These are phyloP conservation scores for Amanita subjunquillea DNA, from an alignment of 768 basidiomycete species.

Conservation along the genomic window DNA sequence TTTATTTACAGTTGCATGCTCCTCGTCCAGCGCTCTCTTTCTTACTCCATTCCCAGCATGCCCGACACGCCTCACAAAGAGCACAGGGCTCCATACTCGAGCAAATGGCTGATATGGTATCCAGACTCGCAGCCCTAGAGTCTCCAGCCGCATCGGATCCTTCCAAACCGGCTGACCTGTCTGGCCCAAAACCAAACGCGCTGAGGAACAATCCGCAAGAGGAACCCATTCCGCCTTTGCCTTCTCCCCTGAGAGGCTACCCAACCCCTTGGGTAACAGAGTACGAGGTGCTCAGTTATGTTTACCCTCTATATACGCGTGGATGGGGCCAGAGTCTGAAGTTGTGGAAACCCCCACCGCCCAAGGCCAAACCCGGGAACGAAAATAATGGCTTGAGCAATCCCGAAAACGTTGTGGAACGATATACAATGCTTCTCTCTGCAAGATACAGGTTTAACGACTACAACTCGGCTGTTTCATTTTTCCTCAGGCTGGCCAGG, in stretches of 20 bases:
- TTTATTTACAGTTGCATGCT: background rate
- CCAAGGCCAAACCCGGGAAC: background rate
- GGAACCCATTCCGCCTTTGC: constrained; percentile 1
- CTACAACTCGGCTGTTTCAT: constrained; percentile 1
- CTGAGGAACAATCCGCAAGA: background rate
- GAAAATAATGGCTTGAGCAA: too few relatives aligned
- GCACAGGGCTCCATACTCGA: background rate
- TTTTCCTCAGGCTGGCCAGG: constrained; percentile 1
- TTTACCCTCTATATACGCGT: constrained; percentile 3
- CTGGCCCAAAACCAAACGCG: constrained; percentile 4
- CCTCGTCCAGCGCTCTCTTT: background rate
- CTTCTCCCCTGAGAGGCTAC: background rate
- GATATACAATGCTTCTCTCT: constrained; percentile 3
- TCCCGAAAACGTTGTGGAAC: background rate
- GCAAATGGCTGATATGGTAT: constrained; percentile 3
- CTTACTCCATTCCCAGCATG: background rate
- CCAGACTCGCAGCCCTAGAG: background rate
- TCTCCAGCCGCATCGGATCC: background rate
- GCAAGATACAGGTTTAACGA: constrained; percentile 1
- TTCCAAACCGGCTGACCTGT: background rate
- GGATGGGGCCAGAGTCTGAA: constrained; percentile 6
- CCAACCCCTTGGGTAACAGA: constrained; percentile 7
- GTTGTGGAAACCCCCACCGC: background rate
- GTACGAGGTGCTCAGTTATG: background rate
- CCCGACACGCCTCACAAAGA: background rate